Conservation (phyloP, 495 filamentous ascomycete genomes). For the Podospora comata region DNA sequence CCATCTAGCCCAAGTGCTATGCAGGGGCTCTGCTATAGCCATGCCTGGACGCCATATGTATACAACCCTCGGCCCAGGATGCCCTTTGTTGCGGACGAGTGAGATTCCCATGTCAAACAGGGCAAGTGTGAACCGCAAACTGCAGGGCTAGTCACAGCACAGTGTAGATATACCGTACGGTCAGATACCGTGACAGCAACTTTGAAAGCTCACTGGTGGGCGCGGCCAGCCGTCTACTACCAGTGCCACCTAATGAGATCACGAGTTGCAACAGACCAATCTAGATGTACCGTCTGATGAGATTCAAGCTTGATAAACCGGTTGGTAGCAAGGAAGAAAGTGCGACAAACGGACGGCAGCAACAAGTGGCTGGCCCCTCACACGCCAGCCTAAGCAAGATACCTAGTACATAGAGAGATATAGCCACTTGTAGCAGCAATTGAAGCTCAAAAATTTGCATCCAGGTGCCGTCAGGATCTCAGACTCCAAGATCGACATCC, state of each 20-base stretch:
- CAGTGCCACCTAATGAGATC: background rate
- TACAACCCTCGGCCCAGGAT: constrained; percentile 3
- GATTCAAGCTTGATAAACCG: background rate
- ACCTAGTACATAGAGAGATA: background rate
- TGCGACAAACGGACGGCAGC: background rate
- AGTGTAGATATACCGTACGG: background rate
- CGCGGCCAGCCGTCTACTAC: background rate
- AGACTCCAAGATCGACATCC: background rate
- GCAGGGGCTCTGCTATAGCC: background rate
- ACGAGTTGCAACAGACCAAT: background rate
- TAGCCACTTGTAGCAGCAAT: background rate
- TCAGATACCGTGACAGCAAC: background rate
- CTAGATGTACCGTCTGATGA: background rate
- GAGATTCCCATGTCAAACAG: constrained; percentile 4
- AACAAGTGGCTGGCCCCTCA: background rate
- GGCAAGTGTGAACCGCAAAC: constrained; percentile 2
- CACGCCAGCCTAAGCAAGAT: too few relatives aligned
- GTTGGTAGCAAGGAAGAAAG: background rate
- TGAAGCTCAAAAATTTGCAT: background rate
- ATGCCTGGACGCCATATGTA: background rate
- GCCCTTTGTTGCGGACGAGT: background rate
- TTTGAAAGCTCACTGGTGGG: background rate
- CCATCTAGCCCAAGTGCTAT: background rate
- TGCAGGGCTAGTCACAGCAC: background rate
- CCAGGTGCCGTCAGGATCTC: too few relatives aligned